phyloP scores from a whole-genome alignment of 805 yeast genomes.

The Hanseniaspora hatyaiensis region DNA sequence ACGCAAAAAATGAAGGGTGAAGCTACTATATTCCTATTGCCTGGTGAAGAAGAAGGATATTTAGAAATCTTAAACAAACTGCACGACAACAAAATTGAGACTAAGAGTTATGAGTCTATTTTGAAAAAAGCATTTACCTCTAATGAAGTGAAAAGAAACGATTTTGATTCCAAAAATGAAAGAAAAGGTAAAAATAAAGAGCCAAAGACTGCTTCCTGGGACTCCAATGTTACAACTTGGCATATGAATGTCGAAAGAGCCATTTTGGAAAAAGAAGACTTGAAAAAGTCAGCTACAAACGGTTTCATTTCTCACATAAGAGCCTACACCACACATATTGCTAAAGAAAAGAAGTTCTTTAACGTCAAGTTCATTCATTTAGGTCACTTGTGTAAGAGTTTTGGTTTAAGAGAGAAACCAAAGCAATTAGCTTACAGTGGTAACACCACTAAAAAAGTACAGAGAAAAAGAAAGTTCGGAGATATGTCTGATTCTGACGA shows the following conservation, averaged over 20 bases:
- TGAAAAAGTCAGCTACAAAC: constrained; percentile 56
- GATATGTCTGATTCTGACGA: constrained; percentile 16
- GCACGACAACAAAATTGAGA: constrained; percentile 47
- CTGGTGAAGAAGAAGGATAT: constrained; percentile 82
- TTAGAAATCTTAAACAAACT: constrained; percentile 46
- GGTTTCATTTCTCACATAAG: constrained; percentile 83
- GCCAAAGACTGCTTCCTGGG: constrained; percentile 55
- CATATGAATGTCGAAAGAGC: constrained; percentile 84
- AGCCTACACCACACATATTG: constrained; percentile 90
- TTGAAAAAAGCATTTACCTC: constrained; percentile 30
- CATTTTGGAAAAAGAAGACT: constrained; percentile 54
- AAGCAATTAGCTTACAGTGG: constrained; percentile 46
- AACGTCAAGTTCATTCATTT: constrained; percentile 74
- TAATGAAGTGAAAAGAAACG: constrained; percentile 28
- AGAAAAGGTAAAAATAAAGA: constrained; percentile 21
- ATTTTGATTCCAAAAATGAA: constrained; percentile 18
- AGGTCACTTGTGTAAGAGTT: constrained; percentile 92
- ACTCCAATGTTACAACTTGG: constrained; percentile 90
- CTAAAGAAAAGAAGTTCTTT: constrained; percentile 66
- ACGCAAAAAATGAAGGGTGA: constrained; percentile 43
- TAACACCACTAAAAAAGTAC: constrained; percentile 22
- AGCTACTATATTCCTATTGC: constrained; percentile 67
- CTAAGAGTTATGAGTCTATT: constrained; percentile 39
- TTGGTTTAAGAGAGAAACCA: constrained; percentile 91
- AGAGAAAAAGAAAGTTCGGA: constrained; percentile 20